phyloP scores from a whole-genome alignment of 495 filamentous ascomycete species.

The Neurospora africana region DNA sequence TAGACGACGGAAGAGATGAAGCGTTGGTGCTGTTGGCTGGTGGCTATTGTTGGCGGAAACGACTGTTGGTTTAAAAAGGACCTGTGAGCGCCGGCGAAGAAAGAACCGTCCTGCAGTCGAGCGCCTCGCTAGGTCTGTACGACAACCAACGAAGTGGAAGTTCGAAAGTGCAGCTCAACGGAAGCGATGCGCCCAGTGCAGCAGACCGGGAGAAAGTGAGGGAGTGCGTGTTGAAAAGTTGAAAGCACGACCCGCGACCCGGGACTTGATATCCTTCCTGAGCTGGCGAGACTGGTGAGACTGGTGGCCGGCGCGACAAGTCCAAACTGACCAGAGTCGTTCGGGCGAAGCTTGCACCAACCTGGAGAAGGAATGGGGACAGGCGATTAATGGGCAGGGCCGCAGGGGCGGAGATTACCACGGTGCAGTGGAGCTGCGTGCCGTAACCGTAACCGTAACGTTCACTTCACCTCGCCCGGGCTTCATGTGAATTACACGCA shows the following conservation, averaged over 20 bases:
- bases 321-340: neutral
- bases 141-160: neutral
- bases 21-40: neutral
- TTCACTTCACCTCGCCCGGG: neutral
- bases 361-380: neutral
- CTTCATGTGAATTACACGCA: neutral
- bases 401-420: neutral
- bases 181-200: neutral
- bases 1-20: neutral
- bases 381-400: neutral
- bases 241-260: neutral
- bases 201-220: neutral
- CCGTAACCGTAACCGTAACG: neutral
- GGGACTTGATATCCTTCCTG: neutral
- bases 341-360: neutral
- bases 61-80: neutral
- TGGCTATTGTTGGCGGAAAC: neutral
- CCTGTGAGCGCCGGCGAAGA: neutral
- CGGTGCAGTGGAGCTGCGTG: neutral
- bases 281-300: neutral
- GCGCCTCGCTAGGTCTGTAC: neutral
- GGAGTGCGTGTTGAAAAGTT: neutral
- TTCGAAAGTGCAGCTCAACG: neutral
- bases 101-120: neutral
- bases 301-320: neutral